Conservation (phyloP, 306 rosid genomes). For the Cicer judaicum region DNA sequence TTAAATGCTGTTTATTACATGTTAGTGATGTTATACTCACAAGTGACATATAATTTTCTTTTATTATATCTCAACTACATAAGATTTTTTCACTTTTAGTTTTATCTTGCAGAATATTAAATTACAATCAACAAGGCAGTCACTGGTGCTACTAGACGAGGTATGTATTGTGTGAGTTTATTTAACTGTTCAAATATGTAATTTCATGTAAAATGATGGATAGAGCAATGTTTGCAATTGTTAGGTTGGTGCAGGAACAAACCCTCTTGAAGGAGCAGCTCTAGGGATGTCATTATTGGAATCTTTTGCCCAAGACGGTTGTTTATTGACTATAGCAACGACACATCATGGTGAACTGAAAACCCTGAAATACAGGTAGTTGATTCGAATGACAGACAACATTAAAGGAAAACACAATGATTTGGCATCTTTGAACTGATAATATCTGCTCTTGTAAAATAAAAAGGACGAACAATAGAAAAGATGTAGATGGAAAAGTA, state of each 20-base stretch:
- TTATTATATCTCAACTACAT: neutral
- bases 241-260: constrained; percentile 98
- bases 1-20: constrained; percentile 21
- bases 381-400: constrained; percentile 21
- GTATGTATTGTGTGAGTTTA: constrained; percentile 48
- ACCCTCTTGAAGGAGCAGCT: constrained; percentile 98
- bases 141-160: constrained; percentile 92
- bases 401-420: neutral
- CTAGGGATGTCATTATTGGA: constrained; percentile 90
- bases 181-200: constrained; percentile 23
- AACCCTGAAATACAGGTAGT: constrained; percentile 95
- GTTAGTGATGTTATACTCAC: neutral
- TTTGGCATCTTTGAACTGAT: neutral
- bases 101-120: constrained; percentile 73
- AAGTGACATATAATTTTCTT: neutral
- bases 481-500: constrained; percentile 13
- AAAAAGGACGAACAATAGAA: constrained; percentile 8
- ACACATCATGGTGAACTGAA: constrained; percentile 98
- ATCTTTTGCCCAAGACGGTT: constrained; percentile 79
- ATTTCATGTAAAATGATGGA: constrained; percentile 27
- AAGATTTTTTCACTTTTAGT: constrained; percentile 21
- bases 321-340: constrained; percentile 84
- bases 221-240: constrained; percentile 42
- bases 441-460: neutral
- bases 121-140: constrained; percentile 69